Evolutionary conservation across 371 early-diverging fungal genomes (phyloP), one percentile per base, ranked within the genome.

Genomic region (Apophysomyces trapeziformis): DNA sequence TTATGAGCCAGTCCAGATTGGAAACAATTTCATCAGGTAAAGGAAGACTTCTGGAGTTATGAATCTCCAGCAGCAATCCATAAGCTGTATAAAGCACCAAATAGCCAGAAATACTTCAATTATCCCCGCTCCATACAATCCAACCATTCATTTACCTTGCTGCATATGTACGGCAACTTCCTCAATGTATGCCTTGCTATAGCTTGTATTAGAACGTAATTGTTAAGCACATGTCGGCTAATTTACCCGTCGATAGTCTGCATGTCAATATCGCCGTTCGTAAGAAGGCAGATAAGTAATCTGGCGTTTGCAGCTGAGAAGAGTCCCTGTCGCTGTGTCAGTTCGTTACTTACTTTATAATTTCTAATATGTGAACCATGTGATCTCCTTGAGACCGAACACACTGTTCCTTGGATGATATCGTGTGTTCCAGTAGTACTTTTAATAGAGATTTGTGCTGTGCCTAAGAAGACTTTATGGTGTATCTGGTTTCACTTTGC

Each of bases 1-100:
- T 61, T 13, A 60, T 26, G 14, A 67, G 47, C 68, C 68, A 67
- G 45, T 58, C 38, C 0, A 45, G 6, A 9, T 44, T 8, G 4
- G 11, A 4, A 18, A 46, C 12, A 4, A 67, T 37, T 8, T 16
- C 41, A 4, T 50, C 1, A 21, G 54, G 21, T 50, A 50, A 7
- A 9, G 54, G 21, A n/a, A 21, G 54, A 7, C 2, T n/a, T 50
- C 21, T 32, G 21, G 16, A 16, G 21, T 47, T n/a, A 13, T 5
- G 1, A 4, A 9, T 11, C 21, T 50, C 54, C 54, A 50, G 1
- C 9, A 50, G 54, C 11, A 50, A 7, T 5, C 32, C 54, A 11
- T 26, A 4, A 21, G 21, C 54, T 50, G 21, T 2, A 11, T 5
- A 5, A 11, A 21, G 1, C 1, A 18, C 0, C 32, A 21, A 11